A percentile compares a stretch with the other conserved stretches of the same genome.
These are phyloP conservation scores for Lantana camara DNA, from an alignment of 257 asterid genomes.

Conservation along the genomic window DNA sequence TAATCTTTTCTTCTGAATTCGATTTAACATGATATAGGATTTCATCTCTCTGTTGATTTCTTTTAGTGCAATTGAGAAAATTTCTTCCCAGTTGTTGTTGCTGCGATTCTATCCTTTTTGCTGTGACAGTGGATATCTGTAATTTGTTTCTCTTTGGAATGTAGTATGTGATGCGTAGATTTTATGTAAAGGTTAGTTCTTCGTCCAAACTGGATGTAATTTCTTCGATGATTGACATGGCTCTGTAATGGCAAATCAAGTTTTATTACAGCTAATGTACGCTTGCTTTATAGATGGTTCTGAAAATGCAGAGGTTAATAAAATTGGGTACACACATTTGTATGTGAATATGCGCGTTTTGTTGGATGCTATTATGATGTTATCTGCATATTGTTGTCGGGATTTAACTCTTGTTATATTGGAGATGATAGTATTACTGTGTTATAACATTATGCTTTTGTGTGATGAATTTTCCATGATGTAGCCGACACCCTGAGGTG, in stretches of 20 bases:
- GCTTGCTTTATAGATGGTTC: neutral
- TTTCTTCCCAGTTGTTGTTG: neutral
- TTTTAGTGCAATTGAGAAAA: neutral
- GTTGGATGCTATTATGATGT: too few relatives aligned
- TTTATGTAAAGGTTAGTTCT: neutral
- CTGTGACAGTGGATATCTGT: neutral
- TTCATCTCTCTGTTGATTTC: neutral
- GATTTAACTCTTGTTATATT: neutral
- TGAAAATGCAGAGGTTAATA: neutral
- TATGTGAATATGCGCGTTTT: too few relatives aligned
- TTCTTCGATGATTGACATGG: neutral
- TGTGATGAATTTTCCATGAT: conserved; percentile 13
- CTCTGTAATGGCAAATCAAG: too few relatives aligned
- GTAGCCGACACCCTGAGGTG: conserved; percentile 68
- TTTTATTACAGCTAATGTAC: neutral
- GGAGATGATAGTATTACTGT: neutral
- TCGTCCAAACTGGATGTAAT: neutral
- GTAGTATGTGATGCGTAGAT: neutral
- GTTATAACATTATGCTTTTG: neutral
- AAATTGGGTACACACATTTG: too few relatives aligned
- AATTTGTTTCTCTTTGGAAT: neutral
- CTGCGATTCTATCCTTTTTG: too few relatives aligned
- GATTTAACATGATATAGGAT: neutral
- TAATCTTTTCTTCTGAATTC: conserved; percentile 12
- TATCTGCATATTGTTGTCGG: neutral